Conservation (phyloP, 2,329 filamentous ascomycete species). For the Talaromyces rugulosus region DNA sequence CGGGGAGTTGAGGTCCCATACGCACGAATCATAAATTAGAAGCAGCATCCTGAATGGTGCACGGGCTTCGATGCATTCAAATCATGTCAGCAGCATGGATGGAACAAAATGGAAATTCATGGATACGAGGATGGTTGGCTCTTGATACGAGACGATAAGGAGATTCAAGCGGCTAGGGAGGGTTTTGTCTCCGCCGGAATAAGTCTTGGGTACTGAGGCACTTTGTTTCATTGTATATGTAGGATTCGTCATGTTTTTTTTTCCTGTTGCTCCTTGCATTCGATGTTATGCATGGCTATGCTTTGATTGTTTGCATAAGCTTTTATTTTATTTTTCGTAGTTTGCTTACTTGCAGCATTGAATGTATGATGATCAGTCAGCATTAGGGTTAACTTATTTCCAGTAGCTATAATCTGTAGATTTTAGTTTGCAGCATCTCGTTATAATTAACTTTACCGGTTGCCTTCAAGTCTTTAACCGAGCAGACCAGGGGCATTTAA, state of each 20-base stretch:
- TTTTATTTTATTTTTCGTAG: neutral
- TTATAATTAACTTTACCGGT: too few relatives aligned
- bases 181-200: neutral
- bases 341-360: neutral
- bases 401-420: neutral
- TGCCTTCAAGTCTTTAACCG: too few relatives aligned
- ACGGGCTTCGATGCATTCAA: neutral
- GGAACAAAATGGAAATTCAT: neutral
- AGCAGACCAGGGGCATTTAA: too few relatives aligned
- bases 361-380: neutral
- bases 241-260: neutral
- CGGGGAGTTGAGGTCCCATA: neutral
- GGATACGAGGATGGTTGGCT: neutral
- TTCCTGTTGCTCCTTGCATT: neutral
- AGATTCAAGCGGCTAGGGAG: neutral
- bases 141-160: neutral
- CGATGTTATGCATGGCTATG: neutral
- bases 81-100: neutral
- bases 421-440: too few relatives aligned
- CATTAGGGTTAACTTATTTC: neutral
- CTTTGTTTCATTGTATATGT: neutral
- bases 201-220: neutral
- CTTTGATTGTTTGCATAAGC: neutral
- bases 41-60: neutral
- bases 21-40: neutral